Conservation (phyloP, 768 basidiomycete genomes). For the Rhizopogon vesiculosus region DNA sequence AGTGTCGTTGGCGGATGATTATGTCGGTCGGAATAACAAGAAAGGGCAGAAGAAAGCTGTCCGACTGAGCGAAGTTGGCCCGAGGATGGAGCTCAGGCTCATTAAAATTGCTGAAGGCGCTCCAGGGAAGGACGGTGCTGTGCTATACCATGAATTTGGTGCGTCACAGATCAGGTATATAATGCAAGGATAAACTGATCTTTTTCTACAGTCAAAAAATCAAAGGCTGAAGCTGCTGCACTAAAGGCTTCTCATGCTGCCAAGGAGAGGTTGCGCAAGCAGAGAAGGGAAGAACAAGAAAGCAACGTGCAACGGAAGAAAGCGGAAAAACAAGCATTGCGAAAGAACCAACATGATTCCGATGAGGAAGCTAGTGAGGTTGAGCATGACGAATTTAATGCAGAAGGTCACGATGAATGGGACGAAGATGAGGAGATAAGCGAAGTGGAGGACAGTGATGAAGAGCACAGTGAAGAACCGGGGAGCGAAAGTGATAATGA, state of each 20-base stretch:
- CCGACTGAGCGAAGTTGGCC: slow-evolving; percentile 89
- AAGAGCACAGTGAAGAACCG: slow-evolving; percentile 27
- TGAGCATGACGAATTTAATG: slow-evolving; percentile 36
- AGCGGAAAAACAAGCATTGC: slow-evolving; percentile 28
- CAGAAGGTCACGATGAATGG: slow-evolving; percentile 36
- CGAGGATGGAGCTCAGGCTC: slow-evolving; percentile 87
- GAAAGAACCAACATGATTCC: slow-evolving; percentile 26
- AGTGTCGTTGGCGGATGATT: slow-evolving; percentile 85
- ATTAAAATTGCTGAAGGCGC: slow-evolving; percentile 94
- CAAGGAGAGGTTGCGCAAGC: slow-evolving; percentile 68
- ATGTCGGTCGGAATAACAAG: slow-evolving; percentile 92
- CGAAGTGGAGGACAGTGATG: slow-evolving; percentile 45
- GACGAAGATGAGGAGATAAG: slow-evolving; percentile 65
- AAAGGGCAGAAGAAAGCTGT: slow-evolving; percentile 91
- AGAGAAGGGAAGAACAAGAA: slow-evolving; percentile 87
- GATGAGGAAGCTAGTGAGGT: slow-evolving; percentile 40
- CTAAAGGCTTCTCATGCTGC: slow-evolving; percentile 74
- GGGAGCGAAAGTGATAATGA: slow-evolving; percentile 47
- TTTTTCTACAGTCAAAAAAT: slow-evolving; percentile 71
- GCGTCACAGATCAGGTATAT: slow-evolving; percentile 25
- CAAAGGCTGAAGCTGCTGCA: slow-evolving; percentile 64
- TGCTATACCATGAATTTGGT: slow-evolving; percentile 96
- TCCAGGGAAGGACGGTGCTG: slow-evolving; percentile 89
- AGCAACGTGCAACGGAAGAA: slow-evolving; percentile 86
- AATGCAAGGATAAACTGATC: slow-evolving; percentile 1